phyloP scores from a whole-genome alignment of 2,329 filamentous ascomycete genomes.

The Colletotrichum tropicale region DNA sequence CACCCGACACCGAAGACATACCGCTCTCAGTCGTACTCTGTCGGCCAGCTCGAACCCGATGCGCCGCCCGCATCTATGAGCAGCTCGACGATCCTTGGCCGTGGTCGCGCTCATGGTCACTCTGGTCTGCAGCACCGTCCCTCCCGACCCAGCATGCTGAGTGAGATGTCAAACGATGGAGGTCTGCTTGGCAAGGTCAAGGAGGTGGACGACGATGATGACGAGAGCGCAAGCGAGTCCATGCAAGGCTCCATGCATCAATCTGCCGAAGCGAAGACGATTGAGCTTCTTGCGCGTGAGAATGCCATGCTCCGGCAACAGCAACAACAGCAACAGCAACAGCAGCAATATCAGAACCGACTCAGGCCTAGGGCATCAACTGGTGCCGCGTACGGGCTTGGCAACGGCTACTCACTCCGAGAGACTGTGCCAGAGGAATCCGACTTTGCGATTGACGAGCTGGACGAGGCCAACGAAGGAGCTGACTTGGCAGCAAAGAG shows the following conservation, averaged over 20 bases:
- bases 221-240: conserved; percentile 60
- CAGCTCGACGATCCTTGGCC: conserved; percentile 54
- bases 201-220: conserved; percentile 72
- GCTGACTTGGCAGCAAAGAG: conserved; percentile 51
- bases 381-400: conserved; percentile 53
- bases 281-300: conserved; percentile 66
- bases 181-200: conserved; percentile 70
- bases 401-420: conserved; percentile 64
- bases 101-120: conserved; percentile 56
- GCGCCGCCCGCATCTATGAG: conserved; percentile 44
- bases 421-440: conserved; percentile 68
- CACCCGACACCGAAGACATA: conserved; percentile 93
- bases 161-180: conserved; percentile 71
- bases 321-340: conserved; percentile 45
- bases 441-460: conserved; percentile 75
- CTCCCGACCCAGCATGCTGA: conserved; percentile 78
- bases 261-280: conserved; percentile 63
- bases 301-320: conserved; percentile 64
- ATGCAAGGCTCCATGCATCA: conserved; percentile 59
- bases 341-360: conserved; percentile 57
- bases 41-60: conserved; percentile 84
- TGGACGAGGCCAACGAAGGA: conserved; percentile 66
- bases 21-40: conserved; percentile 95
- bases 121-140: conserved; percentile 80
- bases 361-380: conserved; percentile 65